Conservation (phyloP, 2,329 filamentous ascomycete genomes). For the Fusarium fracticaudum region DNA sequence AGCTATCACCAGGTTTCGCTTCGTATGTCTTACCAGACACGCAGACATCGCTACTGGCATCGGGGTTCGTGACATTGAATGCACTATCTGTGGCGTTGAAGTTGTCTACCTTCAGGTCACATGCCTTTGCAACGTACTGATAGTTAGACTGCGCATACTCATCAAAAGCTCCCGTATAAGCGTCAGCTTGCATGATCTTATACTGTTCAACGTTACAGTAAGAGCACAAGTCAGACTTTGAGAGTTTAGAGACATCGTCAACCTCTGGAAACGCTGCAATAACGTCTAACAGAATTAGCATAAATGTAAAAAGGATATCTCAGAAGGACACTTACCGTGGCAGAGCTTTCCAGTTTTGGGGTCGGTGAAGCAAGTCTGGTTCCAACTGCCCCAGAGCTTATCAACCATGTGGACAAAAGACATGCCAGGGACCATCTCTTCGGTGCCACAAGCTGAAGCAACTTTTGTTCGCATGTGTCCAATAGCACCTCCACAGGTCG, state of each 20-base stretch:
- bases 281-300: too few species aligned
- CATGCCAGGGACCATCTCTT: too few species aligned
- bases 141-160: background rate
- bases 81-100: background rate
- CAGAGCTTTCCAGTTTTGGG: too few species aligned
- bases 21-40: background rate
- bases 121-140: background rate
- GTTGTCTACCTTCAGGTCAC: background rate
- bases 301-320: too few species aligned
- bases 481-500: too few species aligned
- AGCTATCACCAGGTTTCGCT: background rate
- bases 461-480: too few species aligned
- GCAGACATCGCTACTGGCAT: accelerated
- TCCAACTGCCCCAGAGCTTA: too few species aligned
- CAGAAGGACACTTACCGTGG: too few species aligned
- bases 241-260: background rate
- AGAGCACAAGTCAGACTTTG: background rate
- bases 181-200: background rate
- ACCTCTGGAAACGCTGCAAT: background rate
- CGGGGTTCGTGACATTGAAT: background rate
- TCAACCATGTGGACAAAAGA: too few species aligned
- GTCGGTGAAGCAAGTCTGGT: too few species aligned
- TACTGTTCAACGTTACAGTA: background rate
- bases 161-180: background rate
- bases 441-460: too few species aligned